Conservation (phyloP, 2,329 filamentous ascomycete species). For the Colletotrichum tabaci region DNA sequence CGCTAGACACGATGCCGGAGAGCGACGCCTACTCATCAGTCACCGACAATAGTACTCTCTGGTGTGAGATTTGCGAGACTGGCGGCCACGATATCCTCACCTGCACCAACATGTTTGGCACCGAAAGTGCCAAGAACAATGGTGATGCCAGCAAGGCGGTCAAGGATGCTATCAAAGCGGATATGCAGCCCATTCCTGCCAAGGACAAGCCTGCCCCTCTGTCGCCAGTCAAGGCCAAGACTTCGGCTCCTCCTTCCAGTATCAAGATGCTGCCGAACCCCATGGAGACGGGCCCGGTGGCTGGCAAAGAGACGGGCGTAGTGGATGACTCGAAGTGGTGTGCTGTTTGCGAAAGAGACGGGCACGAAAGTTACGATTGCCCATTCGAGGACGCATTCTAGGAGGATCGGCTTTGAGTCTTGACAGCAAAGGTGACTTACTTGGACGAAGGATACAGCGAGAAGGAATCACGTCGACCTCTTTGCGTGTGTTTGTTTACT, state of each 20-base stretch:
- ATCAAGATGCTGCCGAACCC: conserved; percentile 71
- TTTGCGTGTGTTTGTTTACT: background rate
- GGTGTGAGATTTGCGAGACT: conserved; percentile 97
- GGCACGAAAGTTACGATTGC: conserved; percentile 96
- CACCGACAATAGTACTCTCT: conserved; percentile 81
- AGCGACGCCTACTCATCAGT: conserved; percentile 78
- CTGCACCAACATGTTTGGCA: conserved; percentile 89
- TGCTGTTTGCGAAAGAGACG: conserved; percentile 94
- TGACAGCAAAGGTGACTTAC: conserved; percentile 11
- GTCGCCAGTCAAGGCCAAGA: conserved; percentile 65
- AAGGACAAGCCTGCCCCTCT: conserved; percentile 69
- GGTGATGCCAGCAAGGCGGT: conserved; percentile 49
- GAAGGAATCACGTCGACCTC: background rate
- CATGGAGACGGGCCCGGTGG: conserved; percentile 77
- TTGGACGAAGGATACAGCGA: conserved; percentile 4
- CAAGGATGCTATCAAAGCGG: conserved; percentile 57
- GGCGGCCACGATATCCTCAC: conserved; percentile 93
- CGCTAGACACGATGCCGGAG: conserved; percentile 79
- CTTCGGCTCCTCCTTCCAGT: conserved; percentile 55
- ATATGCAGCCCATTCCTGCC: conserved; percentile 54
- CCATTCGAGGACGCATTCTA: conserved; percentile 88
- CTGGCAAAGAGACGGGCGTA: conserved; percentile 83
- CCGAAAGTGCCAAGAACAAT: conserved; percentile 55
- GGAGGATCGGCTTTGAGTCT: conserved; percentile 37
- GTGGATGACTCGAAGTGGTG: conserved; percentile 95